Evolutionary conservation across 2,329 filamentous ascomycete genomes (phyloP).

Genomic region (Calonectria pteridis): DNA sequence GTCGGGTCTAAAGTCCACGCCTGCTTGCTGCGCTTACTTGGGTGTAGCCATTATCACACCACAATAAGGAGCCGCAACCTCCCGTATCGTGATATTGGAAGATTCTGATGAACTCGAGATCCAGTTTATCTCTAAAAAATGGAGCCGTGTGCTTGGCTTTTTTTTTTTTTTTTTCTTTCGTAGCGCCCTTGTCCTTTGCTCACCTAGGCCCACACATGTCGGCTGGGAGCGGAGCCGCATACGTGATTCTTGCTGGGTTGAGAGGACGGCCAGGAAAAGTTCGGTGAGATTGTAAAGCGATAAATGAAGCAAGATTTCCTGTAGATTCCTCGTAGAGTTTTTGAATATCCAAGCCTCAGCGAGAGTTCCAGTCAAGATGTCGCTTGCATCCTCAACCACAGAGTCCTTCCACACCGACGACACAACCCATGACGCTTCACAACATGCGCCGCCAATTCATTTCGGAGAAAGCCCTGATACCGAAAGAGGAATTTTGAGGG

Average conservation of each 20-base stretch:
- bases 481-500: neutral
- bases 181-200: neutral
- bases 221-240: constrained; percentile 11
- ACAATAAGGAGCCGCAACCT: constrained; percentile 1
- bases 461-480: neutral
- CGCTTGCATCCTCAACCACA: neutral
- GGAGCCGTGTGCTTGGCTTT: neutral
- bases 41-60: constrained; percentile 1
- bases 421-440: neutral
- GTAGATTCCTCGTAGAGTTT: neutral
- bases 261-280: neutral
- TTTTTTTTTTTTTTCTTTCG: too few relatives aligned
- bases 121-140: constrained; percentile 2
- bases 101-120: constrained; percentile 1
- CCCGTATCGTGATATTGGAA: neutral
- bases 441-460: neutral
- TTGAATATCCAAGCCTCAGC: neutral
- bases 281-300: neutral
- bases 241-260: constrained; percentile 6
- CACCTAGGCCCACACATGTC: constrained; percentile 12
- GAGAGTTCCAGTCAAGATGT: neutral
- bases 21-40: neutral
- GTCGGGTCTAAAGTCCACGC: neutral
- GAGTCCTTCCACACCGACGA: neutral
- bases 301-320: neutral